Evolutionary conservation across 192 early-diverging fungal genomes (phyloP), one percentile per base, ranked within the genome.

Genomic region (Entophlyctis luteolus): DNA sequence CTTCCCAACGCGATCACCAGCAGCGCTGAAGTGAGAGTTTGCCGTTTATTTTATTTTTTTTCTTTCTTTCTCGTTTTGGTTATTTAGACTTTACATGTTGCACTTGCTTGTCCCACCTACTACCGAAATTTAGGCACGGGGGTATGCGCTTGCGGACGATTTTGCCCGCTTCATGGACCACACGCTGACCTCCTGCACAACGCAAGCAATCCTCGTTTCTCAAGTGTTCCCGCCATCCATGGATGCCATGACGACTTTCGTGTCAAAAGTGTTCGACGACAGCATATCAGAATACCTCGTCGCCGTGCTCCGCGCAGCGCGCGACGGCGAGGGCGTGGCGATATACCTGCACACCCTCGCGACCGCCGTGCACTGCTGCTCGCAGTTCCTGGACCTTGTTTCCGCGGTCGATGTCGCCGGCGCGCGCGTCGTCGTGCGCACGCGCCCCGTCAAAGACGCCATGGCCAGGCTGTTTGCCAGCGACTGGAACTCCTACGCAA

Each of bases 181-280:
- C 48, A 83, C 83, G 50, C 68, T 93, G 2, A 63, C 54, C 60
- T 79, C 79, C 34, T 79, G 74, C 67, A 76, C 81, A 45, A 76
- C 83, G 46, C 91, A 93, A 72, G 80, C 84, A 3, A 65, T 65
- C 20, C 55, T 91, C 22, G 85, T 89, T 48, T 55, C 68, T 27
- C 71, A 90, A 32, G 86, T 93, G 3, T 93, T 93, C 59, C 81
- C 80, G 14, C 79, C 80, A 25, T 80, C 85, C 18, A 81, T 80
- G 1, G 86, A 90, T 69, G 90, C 89, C 6, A 76, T 88, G 65
- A 89, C 87, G 53, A 67, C 68, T 5, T 92, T 92, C 70, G 76
- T 86, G 22, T 84, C 87, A 71, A 84, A 86, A 10, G 90, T 93
- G 29, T 87, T 92, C 80, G 90, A 93, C 65, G 91, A 92, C 77